These are phyloP conservation scores for Simmondsia chinensis DNA, from an alignment of 148 eudicot genomes.

Conservation along the genomic window DNA sequence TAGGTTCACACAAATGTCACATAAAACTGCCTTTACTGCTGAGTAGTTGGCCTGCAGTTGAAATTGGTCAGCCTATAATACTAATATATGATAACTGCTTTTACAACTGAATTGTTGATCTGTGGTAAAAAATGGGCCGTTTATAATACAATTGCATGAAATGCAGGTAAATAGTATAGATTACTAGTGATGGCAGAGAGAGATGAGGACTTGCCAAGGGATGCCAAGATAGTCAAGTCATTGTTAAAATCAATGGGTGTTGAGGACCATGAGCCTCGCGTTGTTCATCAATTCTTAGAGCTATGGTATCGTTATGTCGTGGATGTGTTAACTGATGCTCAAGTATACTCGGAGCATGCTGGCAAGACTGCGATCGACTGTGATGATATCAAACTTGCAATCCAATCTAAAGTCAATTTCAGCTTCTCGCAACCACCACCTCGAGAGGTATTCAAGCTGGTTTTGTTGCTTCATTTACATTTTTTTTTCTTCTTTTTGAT, in stretches of 20 bases:
- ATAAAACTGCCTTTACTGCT: no score
- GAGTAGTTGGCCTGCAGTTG: no score
- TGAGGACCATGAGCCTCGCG: constrained; percentile 85
- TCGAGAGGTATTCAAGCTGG: constrained; percentile 52
- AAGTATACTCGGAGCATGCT: constrained; percentile 94
- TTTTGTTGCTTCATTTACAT: background rate
- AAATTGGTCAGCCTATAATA: no score
- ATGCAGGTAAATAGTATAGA: constrained; percentile 11
- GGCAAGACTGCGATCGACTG: constrained; percentile 63
- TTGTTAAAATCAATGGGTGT: constrained; percentile 89
- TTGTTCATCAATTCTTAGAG: constrained; percentile 80
- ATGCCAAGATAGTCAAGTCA: constrained; percentile 80
- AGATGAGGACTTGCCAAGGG: constrained; percentile 77
- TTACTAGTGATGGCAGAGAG: constrained; percentile 71
- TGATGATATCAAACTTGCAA: constrained; percentile 84
- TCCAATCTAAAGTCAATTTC: constrained; percentile 80
- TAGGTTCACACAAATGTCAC: no score
- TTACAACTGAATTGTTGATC: no score
- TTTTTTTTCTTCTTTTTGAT: no score
- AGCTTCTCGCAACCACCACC: constrained; percentile 99
- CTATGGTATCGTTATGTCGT: constrained; percentile 83
- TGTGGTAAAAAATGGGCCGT: no score
- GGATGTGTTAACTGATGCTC: constrained; percentile 83
- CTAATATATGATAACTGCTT: no score
- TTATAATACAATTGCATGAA: no score